Base-by-base conservation (phyloP, 2,329 filamentous ascomycete genomes). In the Sporothrix euskadiensis region DNA sequence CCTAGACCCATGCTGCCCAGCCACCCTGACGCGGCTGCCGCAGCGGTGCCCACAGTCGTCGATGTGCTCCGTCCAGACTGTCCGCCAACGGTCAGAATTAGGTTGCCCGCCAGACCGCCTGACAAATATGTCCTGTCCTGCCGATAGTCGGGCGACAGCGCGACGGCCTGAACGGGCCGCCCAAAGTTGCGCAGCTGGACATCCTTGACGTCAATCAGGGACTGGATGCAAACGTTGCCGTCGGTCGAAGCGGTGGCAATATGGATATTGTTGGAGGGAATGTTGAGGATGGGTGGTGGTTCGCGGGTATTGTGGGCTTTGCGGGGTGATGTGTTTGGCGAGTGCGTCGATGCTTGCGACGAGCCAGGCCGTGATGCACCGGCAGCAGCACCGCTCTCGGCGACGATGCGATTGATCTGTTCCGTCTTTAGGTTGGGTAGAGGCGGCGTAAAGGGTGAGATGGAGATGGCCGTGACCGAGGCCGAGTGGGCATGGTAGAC, bases 171-270 rank as follows among this genome's bases (percentile, higher is more conserved):
- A 2, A 99, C 90, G 0, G 97, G 97, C 4, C 97, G 89, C 1
- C 93, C 94, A 83, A 98, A 99, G 80, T 98, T 98, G 39, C 96
- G 91, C 39, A 98, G 83, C 73, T 94, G 91, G 2, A 98, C 94
- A 82, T 99, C 96, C 78, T 94, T 97, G 52, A 91, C 83, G 79
- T 99, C 95, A 26, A 96, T 84, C 26, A 99, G 84, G 0, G 94
- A 97, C 74, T 94, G 91, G 0, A 99, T 89, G 78, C 96, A 98
- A 16, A 99, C 93, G 79, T 98, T 95, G 22, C 96, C 97, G 81
- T 99, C 96, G 79, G 97, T 93, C 0, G 96, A 98, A 0, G 96
- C 94, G 0, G 95, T 97, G 1, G 92, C 95, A 77, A 99, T 92
- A 80, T 96, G 93, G 56, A 99, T 97, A 71, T 94, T 91, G 78